Evolutionary conservation across 805 yeast species (phyloP), one percentile per base, ranked within the genome.

Genomic region (Debaryomyces hansenii): DNA sequence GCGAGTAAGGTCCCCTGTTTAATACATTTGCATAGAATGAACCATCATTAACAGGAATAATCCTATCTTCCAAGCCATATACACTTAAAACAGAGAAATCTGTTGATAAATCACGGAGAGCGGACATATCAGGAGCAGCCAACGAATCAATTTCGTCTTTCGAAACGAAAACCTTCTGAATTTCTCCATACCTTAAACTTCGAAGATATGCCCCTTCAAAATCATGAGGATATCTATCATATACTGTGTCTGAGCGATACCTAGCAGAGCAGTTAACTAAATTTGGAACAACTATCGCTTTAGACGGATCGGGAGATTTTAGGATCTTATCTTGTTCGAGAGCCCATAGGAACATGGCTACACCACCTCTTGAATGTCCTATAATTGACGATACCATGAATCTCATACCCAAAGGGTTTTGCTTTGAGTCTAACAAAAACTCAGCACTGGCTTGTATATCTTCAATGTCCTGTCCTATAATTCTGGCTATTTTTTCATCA

Each of bases 321-420:
- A 64, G 45, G 20, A 70, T 65, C 10, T 51, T 37, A 48, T 77
- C 74, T 46, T 78, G 79, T 33, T 64, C 46, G 29, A 79, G 48
- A 3, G 85, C 84, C 87, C 91, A 91, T 45, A 78, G 68, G 56
- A 88, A 83, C 83, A 84, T 81, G 4, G 91, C 84, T 21, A 86
- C 77, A 4, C 80, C 75, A 8, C 96, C 97, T 48, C 97, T 72
- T 0, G 96, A 88, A 63, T 91, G 97, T 3, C 82, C 85, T 27
- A 87, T 77, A 4, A 90, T 69, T 1, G 87, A 70, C 44, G 79
- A 77, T 16, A 87, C 63, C 3, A 76, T 63, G 44, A 82, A 70
- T 40, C 66, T 62, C 7, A 66, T 64, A 2, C 74, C 76, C 40
- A 75, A 51, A 9, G 75, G 74, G 50, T 71, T 66, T 41, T 51